These are phyloP conservation scores for Rhodotorula sp. DNA, from an alignment of 1,284 basidiomycete species.

Conservation along the genomic window DNA sequence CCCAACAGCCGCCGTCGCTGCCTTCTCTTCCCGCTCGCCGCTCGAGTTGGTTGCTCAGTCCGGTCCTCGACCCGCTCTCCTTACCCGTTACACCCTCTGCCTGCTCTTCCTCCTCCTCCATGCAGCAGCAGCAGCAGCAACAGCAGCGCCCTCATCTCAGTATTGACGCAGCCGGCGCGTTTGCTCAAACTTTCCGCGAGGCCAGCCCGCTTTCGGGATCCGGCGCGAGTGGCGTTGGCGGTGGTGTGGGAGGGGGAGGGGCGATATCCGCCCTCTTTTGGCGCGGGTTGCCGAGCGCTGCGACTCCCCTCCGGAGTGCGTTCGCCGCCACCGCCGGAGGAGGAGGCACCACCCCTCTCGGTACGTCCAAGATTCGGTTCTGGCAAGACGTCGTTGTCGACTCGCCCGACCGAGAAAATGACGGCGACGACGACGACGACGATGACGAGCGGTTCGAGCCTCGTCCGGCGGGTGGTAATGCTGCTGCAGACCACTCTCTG, in stretches of 20 bases:
- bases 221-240: not conserved
- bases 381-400: not conserved
- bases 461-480: not conserved
- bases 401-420: not conserved
- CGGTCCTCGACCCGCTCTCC: not conserved
- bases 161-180: not conserved
- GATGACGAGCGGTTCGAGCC: constrained; percentile 28
- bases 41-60: not conserved
- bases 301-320: not conserved
- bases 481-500: no score
- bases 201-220: not conserved
- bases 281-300: not conserved
- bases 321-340: no score
- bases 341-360: no score
- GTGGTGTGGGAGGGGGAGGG: no score
- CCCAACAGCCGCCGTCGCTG: not conserved
- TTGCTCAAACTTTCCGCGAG: not conserved
- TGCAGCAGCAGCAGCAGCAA: no score
- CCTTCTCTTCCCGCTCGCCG: not conserved
- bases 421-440: not conserved
- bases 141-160: not conserved
- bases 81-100: not conserved
- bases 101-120: no score
- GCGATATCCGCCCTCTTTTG: not conserved
- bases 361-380: not conserved